phyloP scores from a whole-genome alignment of 176 grass and related monocot genomes.

The Phyllostachys edulis region DNA sequence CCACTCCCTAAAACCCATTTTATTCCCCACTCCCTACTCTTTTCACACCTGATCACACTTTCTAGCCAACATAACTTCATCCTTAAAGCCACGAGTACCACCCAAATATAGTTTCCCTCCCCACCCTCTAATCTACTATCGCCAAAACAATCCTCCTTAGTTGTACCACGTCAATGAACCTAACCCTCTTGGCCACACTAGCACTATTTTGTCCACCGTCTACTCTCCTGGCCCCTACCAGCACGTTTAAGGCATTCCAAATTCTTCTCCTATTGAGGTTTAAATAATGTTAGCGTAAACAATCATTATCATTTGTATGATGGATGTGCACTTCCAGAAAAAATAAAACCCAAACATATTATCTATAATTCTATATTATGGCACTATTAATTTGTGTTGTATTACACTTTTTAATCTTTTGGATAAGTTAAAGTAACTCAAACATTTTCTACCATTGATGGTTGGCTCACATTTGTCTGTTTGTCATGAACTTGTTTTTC shows the following conservation, averaged over 20 bases:
- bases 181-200: not conserved
- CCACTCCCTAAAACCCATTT: not conserved
- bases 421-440: not conserved
- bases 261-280: not conserved
- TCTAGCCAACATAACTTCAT: not conserved
- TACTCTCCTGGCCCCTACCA: not conserved
- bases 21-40: not conserved
- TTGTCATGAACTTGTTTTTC: not conserved
- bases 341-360: not conserved
- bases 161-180: not conserved
- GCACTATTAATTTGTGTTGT: not conserved
- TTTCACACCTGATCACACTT: not conserved
- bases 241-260: not conserved
- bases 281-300: not conserved
- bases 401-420: not conserved
- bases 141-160: not conserved
- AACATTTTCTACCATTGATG: not conserved
- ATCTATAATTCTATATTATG: not conserved
- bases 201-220: not conserved
- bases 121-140: not conserved
- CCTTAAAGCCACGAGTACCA: not conserved
- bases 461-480: not conserved
- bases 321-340: not conserved
- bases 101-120: not conserved
- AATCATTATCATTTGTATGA: not conserved